Evolutionary conservation across 257 asterid genomes (phyloP).

Genomic region (Scutellaria minor): DNA sequence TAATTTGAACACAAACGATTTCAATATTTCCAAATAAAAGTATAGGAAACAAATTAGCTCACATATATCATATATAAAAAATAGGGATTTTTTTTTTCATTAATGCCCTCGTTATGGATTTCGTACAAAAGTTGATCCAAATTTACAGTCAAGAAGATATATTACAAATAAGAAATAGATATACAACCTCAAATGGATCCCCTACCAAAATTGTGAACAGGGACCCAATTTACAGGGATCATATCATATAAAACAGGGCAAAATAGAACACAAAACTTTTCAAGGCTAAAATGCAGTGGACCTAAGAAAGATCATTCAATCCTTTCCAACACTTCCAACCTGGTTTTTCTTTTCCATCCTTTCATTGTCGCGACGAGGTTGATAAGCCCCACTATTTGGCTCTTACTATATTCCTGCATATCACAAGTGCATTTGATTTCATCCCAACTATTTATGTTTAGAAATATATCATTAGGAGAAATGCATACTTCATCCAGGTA

Average conservation of each 20-base stretch:
- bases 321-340: constrained; percentile 88
- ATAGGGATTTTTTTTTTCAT: constrained; percentile 8
- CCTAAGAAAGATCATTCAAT: constrained; percentile 52
- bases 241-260: constrained; percentile 16
- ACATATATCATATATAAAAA: too few relatives aligned
- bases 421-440: constrained; percentile 16
- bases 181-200: constrained; percentile 39
- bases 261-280: constrained; percentile 35
- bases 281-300: constrained; percentile 1
- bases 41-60: not conserved
- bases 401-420: constrained; percentile 82
- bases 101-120: constrained; percentile 6
- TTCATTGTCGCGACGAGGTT: constrained; percentile 94
- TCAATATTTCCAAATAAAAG: not conserved
- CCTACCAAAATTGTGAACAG: constrained; percentile 31
- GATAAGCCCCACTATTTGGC: constrained; percentile 77
- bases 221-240: constrained; percentile 43
- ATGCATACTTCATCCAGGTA: too few relatives aligned
- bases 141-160: constrained; percentile 37
- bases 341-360: constrained; percentile 92
- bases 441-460: not conserved
- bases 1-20: too few relatives aligned
- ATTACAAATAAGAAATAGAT: constrained; percentile 41
- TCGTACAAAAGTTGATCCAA: constrained; percentile 10
- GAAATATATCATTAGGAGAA: too few relatives aligned